Evolutionary conservation across 164 flowering plant genomes (phyloP).

Genomic region (Platanus orientalis): DNA sequence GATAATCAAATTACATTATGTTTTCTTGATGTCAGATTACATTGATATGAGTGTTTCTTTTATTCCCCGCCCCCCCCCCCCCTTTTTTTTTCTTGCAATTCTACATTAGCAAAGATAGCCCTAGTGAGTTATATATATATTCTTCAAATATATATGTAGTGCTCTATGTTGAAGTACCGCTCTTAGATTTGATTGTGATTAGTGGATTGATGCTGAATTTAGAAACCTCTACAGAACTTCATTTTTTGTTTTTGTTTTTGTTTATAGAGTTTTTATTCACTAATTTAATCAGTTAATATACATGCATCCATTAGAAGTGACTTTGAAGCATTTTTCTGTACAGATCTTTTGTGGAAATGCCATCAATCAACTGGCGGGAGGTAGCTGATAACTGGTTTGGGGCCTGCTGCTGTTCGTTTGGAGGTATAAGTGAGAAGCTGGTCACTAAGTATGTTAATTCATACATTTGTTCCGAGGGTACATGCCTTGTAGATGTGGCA

Average conservation of each 20-base stretch:
- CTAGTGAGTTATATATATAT: too few relatives aligned
- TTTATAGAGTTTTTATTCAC: not conserved
- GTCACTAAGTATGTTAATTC: conserved; percentile 56
- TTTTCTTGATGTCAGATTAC: too few relatives aligned
- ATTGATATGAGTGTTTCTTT: too few relatives aligned
- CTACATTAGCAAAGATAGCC: too few relatives aligned
- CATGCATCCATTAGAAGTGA: conserved; percentile 3
- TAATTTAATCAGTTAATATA: not conserved
- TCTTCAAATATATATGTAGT: too few relatives aligned
- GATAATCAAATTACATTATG: too few relatives aligned
- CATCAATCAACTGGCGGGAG: conserved; percentile 89
- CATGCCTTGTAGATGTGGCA: conserved; percentile 56
- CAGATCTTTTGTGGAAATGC: conserved; percentile 76
- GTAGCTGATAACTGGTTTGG: conserved; percentile 99
- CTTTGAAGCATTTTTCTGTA: conserved; percentile 10
- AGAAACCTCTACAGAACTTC: not conserved
- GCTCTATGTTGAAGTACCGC: not conserved
- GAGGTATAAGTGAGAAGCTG: conserved; percentile 86
- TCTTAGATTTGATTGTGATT: not conserved
- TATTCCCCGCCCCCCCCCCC: too few relatives aligned
- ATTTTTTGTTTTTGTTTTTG: too few relatives aligned
- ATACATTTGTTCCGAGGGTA: conserved; percentile 46
- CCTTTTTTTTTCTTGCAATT: too few relatives aligned
- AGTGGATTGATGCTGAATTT: not conserved
- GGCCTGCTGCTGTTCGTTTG: conserved; percentile 92